A percentile compares a stretch with the other conserved stretches of the same genome.
These are phyloP conservation scores for Eucalyptus erythrocorys DNA, from an alignment of 345 rosid species.

Conservation along the genomic window DNA sequence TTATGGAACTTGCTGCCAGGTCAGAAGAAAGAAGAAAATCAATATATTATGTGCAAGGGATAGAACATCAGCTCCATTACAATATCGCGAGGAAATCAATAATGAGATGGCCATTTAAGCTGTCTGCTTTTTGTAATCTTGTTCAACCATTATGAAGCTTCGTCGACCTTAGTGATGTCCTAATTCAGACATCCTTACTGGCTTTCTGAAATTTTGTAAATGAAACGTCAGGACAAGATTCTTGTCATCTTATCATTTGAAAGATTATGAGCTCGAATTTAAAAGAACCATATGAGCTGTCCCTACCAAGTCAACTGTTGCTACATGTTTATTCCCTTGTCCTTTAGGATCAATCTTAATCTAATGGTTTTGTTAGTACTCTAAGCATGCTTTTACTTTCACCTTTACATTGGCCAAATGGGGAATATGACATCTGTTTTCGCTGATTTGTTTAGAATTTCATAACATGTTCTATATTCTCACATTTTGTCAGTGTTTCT, in stretches of 20 bases:
- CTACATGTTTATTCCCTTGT: background rate
- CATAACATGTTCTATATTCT: background rate
- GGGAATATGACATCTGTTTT: background rate
- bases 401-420: background rate
- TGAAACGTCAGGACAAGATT: slow-evolving; percentile 1
- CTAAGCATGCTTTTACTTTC: background rate
- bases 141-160: slow-evolving; percentile 7
- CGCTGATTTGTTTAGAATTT: background rate
- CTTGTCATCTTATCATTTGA: slow-evolving; percentile 5
- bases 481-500: background rate
- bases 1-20: background rate
- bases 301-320: slow-evolving; percentile 24
- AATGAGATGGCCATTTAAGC: background rate
- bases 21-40: background rate
- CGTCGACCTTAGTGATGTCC: slow-evolving; percentile 8
- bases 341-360: background rate
- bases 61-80: background rate
- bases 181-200: slow-evolving; percentile 9
- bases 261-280: background rate
- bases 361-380: background rate
- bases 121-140: background rate
- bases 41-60: background rate
- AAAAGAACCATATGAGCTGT: slow-evolving; percentile 24
- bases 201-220: background rate
- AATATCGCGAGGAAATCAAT: background rate